Base-by-base conservation (phyloP, 73 alveolate genomes). In the Urostyla sp. region DNA sequence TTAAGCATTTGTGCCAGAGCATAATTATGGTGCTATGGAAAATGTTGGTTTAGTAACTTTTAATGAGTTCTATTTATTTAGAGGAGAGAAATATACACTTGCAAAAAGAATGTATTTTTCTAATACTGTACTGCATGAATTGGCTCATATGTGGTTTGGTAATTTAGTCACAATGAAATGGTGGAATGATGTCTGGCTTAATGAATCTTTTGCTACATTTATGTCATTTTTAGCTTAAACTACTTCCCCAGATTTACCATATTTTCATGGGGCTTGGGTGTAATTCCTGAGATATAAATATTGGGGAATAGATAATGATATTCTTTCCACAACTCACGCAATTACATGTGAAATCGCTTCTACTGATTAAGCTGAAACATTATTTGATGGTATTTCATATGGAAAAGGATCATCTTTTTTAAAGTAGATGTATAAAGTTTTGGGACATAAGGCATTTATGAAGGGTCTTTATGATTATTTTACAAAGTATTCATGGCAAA, bases 341-440 rank as follows among this genome's bases (percentile, higher is more conserved):
- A 93, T 93, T 32, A 86, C 67, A 44, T 80, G 88, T 58, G 56
- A 74, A 38, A 79, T 86, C 0, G 79, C 59, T 5, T 50, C 54
- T 51, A 84, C 96, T 34, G 92, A 79, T 66, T 58, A 69, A 23
- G 95, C 95, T 40, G 98, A 91, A 53, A 82, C 84, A 72, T 87
- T 93, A 58, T 91, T 96, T 72, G 98, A 96, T 88, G 97, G 97
- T 18, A 95, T 96, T 38, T 85, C 98, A 26, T 96, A 96, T 87
- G 95, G 96, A 5, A 96, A 96, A 80, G 99, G 99, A 4, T 92
- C 98, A 45, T 85, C 98, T 13, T 84, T 94, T 46, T 88, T 96
- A 36, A 95, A 84, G 84, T 93, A 95, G 87, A 91, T 95, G 0
- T 78, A 73, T 82, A 93, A 84, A 80, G 60, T 88, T 38, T 76